Percentiles rank a stretch among this genome's conserved stretches.
Evolutionary conservation across 345 rosid genomes (phyloP).

Genomic region (Clarkia xantiana): DNA sequence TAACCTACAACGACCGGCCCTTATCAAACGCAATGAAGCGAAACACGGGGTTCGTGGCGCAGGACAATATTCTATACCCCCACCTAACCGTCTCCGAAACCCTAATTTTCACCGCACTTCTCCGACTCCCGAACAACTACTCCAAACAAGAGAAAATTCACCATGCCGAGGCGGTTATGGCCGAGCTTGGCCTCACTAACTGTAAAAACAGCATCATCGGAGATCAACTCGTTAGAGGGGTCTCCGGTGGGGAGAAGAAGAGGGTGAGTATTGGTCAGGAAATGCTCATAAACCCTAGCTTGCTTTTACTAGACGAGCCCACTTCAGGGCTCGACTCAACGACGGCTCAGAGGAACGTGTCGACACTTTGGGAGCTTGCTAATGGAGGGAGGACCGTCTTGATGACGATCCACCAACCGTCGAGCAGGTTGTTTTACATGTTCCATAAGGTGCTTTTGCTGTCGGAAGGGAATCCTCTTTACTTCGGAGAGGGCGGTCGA

Average conservation of each 20-base stretch:
- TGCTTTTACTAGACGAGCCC: conserved; percentile 47
- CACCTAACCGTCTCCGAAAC: conserved; percentile 47
- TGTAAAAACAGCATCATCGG: conserved; percentile 37
- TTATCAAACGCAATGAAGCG: conserved; percentile 27
- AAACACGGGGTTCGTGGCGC: conserved; percentile 39
- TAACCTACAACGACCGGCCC: conserved; percentile 29
- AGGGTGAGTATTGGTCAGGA: conserved; percentile 50
- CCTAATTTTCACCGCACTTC: conserved; percentile 36
- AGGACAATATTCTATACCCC: conserved; percentile 32
- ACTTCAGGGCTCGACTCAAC: conserved; percentile 52
- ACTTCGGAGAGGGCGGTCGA: conserved; percentile 27
- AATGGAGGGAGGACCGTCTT: conserved; percentile 32
- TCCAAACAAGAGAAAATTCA: conserved; percentile 20
- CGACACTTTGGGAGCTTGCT: conserved; percentile 24
- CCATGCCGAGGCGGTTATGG: conserved; percentile 33
- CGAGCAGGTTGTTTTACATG: conserved; percentile 44
- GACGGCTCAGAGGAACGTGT: conserved; percentile 39
- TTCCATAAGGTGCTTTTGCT: conserved; percentile 38
- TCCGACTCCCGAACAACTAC: conserved; percentile 23
- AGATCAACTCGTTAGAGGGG: conserved; percentile 23
- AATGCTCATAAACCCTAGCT: conserved; percentile 41
- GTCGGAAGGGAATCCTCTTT: conserved; percentile 38
- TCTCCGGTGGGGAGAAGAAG: conserved; percentile 52
- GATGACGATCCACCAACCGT: conserved; percentile 53
- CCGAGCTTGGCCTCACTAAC: conserved; percentile 25